Base-by-base conservation (phyloP, 2,329 filamentous ascomycete species). In the Calonectria montana region DNA sequence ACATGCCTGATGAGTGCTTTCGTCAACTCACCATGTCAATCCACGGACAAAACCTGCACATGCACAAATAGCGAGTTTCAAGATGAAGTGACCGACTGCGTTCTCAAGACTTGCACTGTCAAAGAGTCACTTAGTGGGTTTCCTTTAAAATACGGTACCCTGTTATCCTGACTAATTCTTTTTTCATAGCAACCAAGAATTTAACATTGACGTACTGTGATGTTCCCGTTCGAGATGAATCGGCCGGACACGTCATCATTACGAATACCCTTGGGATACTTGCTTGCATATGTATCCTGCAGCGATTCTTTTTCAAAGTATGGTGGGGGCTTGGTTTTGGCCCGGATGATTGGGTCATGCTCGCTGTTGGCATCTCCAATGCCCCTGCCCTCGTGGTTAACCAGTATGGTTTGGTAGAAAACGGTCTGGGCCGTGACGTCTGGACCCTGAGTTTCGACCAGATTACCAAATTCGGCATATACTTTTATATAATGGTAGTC, bases 391-490 rank as follows among this genome's bases (percentile, higher is more conserved):
- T 35, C 4, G 21, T 37, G 4, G 12, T 48, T 2, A 45, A 23
- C 9, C 18, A 31, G 16, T 35, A 25, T 4, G 61, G 61, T n/a
- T 4, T 74, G 8, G 71, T 67, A 0, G 12, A 29, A 1, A 72
- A 74, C 41, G 73, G 73, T 0, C 25, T 74, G 3, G 72, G 73
- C 0, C 48, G 43, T 16, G 72, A 74, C 35, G 47, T 70, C 1
- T 74, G 72, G 73, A 37, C 35, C 4, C 37, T 63, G 2, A 29
- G 37, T 4, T 57, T 68, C 12, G 65, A 72, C 4, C 45, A 59
- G n/a, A 67, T 74, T 2, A 31, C 57, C 15, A 2, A 25, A 1
- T 15, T 64, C 21, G 61, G 61, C 4, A 10, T 72, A 43, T 74
- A 55, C 0, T 67, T 74, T 8, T 74, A 74, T 18, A 45, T 63